A percentile compares a stretch with the other conserved stretches of the same genome.
Conservation (phyloP, 129 eudicot species). For the Tagetes patula region DNA sequence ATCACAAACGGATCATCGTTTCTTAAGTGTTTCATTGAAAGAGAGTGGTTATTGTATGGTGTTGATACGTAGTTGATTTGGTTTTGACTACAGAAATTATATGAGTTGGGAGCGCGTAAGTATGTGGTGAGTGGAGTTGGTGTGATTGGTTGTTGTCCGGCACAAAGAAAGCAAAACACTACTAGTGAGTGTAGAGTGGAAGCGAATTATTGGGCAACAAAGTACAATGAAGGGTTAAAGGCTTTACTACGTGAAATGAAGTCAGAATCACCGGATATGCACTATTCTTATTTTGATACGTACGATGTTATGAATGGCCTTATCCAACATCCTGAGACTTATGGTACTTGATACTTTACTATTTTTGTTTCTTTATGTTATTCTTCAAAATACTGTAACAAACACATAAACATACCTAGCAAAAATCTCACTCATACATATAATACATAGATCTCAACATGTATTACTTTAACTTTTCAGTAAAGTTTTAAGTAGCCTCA, state of each 20-base stretch:
- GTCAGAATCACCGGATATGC: conserved; percentile 45
- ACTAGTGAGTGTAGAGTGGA: conserved; percentile 49
- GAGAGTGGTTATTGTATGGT: neutral
- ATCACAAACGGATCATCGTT: neutral
- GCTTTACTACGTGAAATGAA: conserved; percentile 39
- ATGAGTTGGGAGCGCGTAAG: conserved; percentile 70
- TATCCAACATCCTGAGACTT: conserved; percentile 59
- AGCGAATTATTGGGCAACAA: conserved; percentile 58
- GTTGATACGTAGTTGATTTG: neutral
- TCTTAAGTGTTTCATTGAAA: neutral
- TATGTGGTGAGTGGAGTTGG: conserved; percentile 54
- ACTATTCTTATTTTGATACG: conserved; percentile 61
- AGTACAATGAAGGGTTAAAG: conserved; percentile 54
- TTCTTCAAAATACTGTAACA: neutral
- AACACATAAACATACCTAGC: too few relatives aligned
- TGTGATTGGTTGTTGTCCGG: conserved; percentile 79
- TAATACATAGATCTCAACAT: too few relatives aligned
- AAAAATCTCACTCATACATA: too few relatives aligned
- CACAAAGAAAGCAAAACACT: conserved; percentile 49
- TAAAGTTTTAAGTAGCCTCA: neutral
- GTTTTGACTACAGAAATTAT: conserved; percentile 34
- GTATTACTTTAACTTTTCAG: neutral
- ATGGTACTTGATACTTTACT: conserved; percentile 48
- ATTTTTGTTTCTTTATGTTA: neutral
- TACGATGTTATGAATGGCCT: conserved; percentile 45